phyloP scores from a whole-genome alignment of 2,329 filamentous ascomycete species.

The Cytospora piceae region DNA sequence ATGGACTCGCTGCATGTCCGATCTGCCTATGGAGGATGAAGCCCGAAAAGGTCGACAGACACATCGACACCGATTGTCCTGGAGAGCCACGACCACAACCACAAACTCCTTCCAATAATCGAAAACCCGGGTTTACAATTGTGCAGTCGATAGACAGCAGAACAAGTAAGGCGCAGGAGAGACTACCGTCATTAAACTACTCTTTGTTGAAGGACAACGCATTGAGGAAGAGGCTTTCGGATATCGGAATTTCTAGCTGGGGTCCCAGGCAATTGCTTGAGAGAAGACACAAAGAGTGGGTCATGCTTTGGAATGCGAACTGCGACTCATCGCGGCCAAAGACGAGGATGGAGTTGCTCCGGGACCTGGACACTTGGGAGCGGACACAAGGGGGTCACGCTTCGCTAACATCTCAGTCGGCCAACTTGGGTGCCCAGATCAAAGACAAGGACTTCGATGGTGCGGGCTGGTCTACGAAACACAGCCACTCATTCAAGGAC shows the following conservation, averaged over 20 bases:
- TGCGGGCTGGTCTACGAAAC: conserved; percentile 71
- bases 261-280: conserved; percentile 74
- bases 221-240: conserved; percentile 78
- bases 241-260: conserved; percentile 74
- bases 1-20: conserved; percentile 82
- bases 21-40: conserved; percentile 83
- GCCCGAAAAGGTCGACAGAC: conserved; percentile 73
- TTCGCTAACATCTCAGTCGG: conserved; percentile 43
- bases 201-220: conserved; percentile 79
- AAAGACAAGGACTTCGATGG: conserved; percentile 91
- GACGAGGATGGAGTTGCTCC: conserved; percentile 70
- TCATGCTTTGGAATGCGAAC: conserved; percentile 96
- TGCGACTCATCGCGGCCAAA: conserved; percentile 81
- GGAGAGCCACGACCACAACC: conserved; percentile 42
- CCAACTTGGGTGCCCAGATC: conserved; percentile 54
- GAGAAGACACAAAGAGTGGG: conserved; percentile 86
- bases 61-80: conserved; percentile 69
- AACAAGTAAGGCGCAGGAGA: conserved; percentile 53
- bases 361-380: conserved; percentile 86
- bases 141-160: conserved; percentile 22
- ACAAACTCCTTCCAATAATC: conserved; percentile 33
- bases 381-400: conserved; percentile 72
- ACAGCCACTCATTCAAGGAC: conserved; percentile 76
- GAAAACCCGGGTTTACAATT: conserved; percentile 17
- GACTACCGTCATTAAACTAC: conserved; percentile 83